Percentiles rank a stretch among this genome's conserved stretches.
phyloP scores from a whole-genome alignment of 2,329 filamentous ascomycete species.

The Parasarocladium wereldwijsianum region DNA sequence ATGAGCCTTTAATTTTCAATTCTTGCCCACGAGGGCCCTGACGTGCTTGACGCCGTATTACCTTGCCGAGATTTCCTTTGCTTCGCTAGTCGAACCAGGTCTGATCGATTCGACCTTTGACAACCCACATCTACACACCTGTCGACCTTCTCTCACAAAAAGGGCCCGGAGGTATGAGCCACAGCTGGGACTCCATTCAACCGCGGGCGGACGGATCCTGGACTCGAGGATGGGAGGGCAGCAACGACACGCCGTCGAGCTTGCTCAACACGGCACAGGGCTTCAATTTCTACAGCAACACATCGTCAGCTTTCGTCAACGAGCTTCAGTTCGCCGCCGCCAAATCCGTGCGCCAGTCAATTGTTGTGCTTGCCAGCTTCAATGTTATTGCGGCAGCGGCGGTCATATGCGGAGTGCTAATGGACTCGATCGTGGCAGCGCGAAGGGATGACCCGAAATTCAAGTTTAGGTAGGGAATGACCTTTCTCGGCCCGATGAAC shows the following conservation, averaged over 20 bases:
- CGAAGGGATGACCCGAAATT: conserved; percentile 25
- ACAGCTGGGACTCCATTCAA: conserved; percentile 10
- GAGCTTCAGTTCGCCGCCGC: conserved; percentile 35
- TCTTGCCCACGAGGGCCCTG: conserved; percentile 4
- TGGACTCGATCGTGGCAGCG: conserved; percentile 34
- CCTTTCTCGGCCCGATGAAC: neutral
- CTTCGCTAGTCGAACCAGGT: neutral
- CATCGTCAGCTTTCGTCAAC: conserved; percentile 31
- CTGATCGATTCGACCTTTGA: neutral
- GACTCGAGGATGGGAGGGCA: conserved; percentile 6
- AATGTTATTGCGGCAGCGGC: conserved; percentile 43
- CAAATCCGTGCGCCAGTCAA: conserved; percentile 45
- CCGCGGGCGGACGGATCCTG: conserved; percentile 7
- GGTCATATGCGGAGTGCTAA: conserved; percentile 40
- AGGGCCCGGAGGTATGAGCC: conserved; percentile 2
- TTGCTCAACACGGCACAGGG: conserved; percentile 3
- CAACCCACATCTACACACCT: neutral
- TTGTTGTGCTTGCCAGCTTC: conserved; percentile 45
- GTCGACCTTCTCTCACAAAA: neutral
- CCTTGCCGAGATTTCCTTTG: neutral
- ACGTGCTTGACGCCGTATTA: neutral
- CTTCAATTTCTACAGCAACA: conserved; percentile 16
- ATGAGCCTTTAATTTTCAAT: conserved; percentile 4
- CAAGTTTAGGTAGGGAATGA: conserved; percentile 23
- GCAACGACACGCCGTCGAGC: too few species aligned